Conservation (phyloP, 495 filamentous ascomycete species). For the Hapsidospora chrysogenum region DNA sequence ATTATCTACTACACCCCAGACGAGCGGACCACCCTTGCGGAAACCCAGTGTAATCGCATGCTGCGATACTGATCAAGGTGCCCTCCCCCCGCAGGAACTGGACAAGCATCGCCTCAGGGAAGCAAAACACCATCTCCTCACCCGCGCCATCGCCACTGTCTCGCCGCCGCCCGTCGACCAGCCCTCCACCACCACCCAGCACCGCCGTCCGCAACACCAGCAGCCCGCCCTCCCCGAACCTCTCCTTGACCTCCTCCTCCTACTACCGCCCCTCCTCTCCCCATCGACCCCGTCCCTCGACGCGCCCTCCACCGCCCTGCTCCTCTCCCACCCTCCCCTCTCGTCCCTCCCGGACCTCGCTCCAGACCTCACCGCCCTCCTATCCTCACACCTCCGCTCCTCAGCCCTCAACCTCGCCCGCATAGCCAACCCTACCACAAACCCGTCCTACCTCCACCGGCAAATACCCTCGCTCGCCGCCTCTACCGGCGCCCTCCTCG, state of each 20-base stretch:
- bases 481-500: constrained; percentile 10
- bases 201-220: not conserved
- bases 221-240: constrained; percentile 9
- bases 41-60: too few relatives aligned
- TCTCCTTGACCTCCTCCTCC: constrained; percentile 25
- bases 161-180: constrained; percentile 5
- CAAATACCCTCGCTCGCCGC: constrained; percentile 21
- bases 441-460: constrained; percentile 35
- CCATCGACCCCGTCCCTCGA: constrained; percentile 2
- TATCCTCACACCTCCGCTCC: constrained; percentile 21
- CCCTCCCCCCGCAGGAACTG: constrained; percentile 18
- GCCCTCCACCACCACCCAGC: constrained; percentile 7
- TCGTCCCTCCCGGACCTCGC: constrained; percentile 20
- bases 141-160: constrained; percentile 17
- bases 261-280: constrained; percentile 21
- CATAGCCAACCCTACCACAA: constrained; percentile 28
- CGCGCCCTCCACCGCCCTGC: constrained; percentile 10
- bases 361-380: constrained; percentile 18
- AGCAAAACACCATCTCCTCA: constrained; percentile 22
- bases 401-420: constrained; percentile 24
- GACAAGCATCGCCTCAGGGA: constrained; percentile 20
- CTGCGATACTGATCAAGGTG: not conserved
- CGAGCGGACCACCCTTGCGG: not conserved
- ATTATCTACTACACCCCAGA: constrained; percentile 3
- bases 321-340: constrained; percentile 24